phyloP scores from a whole-genome alignment of 1,284 basidiomycete species.

The Cryptococcus sp. region DNA sequence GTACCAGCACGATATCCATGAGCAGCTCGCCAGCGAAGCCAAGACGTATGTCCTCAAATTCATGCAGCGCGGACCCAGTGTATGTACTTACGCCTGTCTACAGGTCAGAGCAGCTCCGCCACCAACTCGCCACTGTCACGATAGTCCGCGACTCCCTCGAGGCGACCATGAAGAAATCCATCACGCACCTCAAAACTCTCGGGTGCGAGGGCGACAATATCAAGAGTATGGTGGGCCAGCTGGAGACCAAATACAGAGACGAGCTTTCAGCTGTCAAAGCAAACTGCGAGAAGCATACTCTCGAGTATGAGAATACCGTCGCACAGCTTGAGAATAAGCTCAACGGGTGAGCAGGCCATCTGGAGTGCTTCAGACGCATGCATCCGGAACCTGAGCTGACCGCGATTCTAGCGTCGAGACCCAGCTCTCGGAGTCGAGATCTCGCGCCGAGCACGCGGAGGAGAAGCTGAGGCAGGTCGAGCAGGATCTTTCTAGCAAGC shows the following conservation, averaged over 20 bases:
- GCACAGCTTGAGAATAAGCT: too few species aligned
- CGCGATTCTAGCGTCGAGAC: too few species aligned
- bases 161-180: background rate
- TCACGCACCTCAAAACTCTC: background rate
- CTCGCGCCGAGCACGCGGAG: too few species aligned
- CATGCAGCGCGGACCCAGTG: too few species aligned
- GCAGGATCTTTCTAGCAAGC: background rate
- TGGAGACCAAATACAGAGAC: background rate
- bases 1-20: background rate
- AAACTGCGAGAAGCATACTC: background rate
- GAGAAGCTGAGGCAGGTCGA: background rate
- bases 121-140: background rate
- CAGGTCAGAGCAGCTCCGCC: background rate
- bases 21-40: background rate
- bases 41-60: too few species aligned
- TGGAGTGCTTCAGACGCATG: too few species aligned
- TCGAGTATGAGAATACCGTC: too few species aligned
- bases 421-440: too few species aligned
- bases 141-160: background rate
- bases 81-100: too few species aligned
- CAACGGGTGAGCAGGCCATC: too few species aligned
- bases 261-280: too few species aligned
- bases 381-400: too few species aligned
- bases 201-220: slow-evolving; percentile 6
- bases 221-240: background rate